phyloP scores from a whole-genome alignment of 768 basidiomycete species.

The Lyophyllum decastes region DNA sequence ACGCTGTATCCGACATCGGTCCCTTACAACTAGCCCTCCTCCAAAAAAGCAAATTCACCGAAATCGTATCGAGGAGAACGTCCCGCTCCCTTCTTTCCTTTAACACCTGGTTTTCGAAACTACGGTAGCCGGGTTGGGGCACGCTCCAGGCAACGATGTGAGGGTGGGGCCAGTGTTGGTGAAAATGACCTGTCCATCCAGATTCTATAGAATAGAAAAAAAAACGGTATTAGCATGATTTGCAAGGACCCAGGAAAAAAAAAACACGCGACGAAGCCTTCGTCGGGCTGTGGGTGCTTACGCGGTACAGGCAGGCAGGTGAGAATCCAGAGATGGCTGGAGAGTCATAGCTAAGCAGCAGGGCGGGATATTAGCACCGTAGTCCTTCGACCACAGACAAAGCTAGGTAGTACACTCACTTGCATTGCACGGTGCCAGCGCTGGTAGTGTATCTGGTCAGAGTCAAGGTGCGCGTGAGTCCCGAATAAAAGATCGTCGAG shows the following conservation, averaged over 20 bases:
- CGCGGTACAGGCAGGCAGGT: conserved; percentile 1
- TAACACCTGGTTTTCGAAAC: background rate
- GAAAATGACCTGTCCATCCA: conserved; percentile 5
- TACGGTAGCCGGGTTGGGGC: conserved; percentile 6
- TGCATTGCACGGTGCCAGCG: conserved; percentile 9
- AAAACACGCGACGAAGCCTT: too few relatives aligned
- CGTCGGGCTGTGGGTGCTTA: background rate
- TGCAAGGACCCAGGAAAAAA: too few relatives aligned
- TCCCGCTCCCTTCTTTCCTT: background rate
- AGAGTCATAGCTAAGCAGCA: conserved; percentile 1
- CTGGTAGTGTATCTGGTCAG: conserved; percentile 7
- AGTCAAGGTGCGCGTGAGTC: conserved; percentile 10
- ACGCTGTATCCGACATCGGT: too few relatives aligned
- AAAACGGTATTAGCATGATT: background rate
- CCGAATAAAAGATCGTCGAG: conserved; percentile 7
- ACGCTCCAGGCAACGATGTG: conserved; percentile 8
- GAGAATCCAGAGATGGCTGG: conserved; percentile 9
- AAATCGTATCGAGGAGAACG: background rate
- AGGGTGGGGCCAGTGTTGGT: conserved; percentile 16
- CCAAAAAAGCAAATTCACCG: too few relatives aligned
- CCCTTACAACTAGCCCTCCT: too few relatives aligned
- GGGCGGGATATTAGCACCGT: background rate
- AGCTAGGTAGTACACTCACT: conserved; percentile 3
- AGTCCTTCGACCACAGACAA: background rate
- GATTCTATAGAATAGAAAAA: conserved; percentile 1